Conservation (phyloP, 2,329 filamentous ascomycete species). For the Venturia asperata region DNA sequence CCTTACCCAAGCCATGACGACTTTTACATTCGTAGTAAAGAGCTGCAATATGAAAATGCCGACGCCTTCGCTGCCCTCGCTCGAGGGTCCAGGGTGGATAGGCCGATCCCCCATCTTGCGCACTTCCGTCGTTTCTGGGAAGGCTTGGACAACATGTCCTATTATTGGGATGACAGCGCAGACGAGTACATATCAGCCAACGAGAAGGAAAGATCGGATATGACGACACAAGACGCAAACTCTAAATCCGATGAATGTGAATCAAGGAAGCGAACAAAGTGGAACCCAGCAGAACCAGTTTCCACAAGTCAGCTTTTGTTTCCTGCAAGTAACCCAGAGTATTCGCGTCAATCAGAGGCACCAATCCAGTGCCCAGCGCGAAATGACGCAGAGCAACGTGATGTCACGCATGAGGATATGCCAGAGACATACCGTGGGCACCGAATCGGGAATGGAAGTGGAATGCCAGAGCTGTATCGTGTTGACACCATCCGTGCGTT, state of each 20-base stretch:
- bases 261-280: slow-evolving; percentile 15
- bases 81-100: slow-evolving; percentile 35
- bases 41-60: slow-evolving; percentile 49
- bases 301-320: background rate
- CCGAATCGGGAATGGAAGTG: slow-evolving; percentile 48
- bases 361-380: background rate
- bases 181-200: slow-evolving; percentile 46
- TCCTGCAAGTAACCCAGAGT: background rate
- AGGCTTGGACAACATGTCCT: slow-evolving; percentile 50
- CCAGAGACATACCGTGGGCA: slow-evolving; percentile 49
- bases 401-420: slow-evolving; percentile 19
- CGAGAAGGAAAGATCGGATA: background rate
- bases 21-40: slow-evolving; percentile 43
- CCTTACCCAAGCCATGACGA: slow-evolving; percentile 42
- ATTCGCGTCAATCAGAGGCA: background rate
- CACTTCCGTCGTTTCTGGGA: slow-evolving; percentile 56
- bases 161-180: slow-evolving; percentile 55
- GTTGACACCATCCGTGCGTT: slow-evolving; percentile 50
- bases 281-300: background rate
- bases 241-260: background rate
- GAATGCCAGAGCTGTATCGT: slow-evolving; percentile 54
- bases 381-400: background rate
- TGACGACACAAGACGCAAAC: background rate
- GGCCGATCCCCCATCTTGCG: slow-evolving; percentile 41
- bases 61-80: slow-evolving; percentile 51